Conservation (phyloP, 495 filamentous ascomycete genomes). For the Tuber calosporum region DNA sequence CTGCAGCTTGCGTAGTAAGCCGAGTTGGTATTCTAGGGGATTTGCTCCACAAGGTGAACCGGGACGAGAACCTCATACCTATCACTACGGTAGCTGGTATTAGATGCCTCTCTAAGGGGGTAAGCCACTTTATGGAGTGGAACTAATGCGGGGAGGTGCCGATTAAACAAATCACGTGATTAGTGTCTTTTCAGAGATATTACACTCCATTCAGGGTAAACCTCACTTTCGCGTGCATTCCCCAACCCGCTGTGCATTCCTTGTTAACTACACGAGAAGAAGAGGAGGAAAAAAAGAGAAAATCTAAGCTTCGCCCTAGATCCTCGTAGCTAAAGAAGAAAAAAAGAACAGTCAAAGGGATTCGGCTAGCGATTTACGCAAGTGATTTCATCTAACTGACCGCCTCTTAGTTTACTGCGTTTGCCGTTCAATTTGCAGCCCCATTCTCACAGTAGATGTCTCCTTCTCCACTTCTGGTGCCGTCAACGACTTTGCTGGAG, state of each 20-base stretch:
- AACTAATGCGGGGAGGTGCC: not conserved
- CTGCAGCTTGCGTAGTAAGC: not conserved
- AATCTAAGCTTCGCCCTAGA: not conserved
- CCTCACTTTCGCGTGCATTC: not conserved
- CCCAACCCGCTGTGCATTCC: not conserved
- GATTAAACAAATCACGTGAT: not conserved
- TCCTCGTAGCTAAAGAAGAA: not conserved
- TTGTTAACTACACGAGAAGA: not conserved
- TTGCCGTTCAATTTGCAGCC: slow-evolving; percentile 9
- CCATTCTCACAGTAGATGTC: slow-evolving; percentile 7
- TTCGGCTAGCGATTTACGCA: slow-evolving; percentile 10
- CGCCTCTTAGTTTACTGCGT: slow-evolving; percentile 21
- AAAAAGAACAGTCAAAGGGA: not conserved
- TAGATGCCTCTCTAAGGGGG: not conserved
- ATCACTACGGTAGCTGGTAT: not conserved
- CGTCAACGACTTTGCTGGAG: slow-evolving; percentile 56
- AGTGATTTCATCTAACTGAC: slow-evolving; percentile 3
- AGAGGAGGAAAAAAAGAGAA: no score
- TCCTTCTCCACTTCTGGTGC: slow-evolving; percentile 36
- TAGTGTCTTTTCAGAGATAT: not conserved
- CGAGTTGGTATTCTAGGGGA: not conserved
- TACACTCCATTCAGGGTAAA: not conserved
- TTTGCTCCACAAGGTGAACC: not conserved
- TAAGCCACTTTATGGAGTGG: not conserved
- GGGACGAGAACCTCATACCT: not conserved